Evolutionary conservation across 257 asterid genomes (phyloP).

Genomic region (Solanum gandarillasii): DNA sequence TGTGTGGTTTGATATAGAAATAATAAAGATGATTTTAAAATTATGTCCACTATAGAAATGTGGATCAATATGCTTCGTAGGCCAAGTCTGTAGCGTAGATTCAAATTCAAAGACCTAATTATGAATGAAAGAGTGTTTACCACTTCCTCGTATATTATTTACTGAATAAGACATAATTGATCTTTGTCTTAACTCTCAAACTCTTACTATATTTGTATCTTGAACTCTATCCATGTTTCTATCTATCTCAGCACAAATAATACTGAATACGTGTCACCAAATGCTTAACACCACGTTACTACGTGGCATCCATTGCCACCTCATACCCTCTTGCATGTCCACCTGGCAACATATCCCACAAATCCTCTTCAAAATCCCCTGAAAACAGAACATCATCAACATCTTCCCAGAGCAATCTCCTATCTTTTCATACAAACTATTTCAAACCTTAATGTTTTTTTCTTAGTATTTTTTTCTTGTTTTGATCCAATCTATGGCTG

Average conservation of each 20-base stretch:
- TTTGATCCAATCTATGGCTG: neutral
- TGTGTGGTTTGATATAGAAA: no score
- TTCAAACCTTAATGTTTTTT: neutral
- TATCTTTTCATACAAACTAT: neutral
- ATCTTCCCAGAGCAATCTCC: neutral
- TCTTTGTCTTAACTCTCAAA: no score
- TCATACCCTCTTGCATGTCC: neutral
- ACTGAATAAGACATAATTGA: no score
- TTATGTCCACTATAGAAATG: no score
- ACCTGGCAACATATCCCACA: neutral
- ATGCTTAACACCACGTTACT: neutral
- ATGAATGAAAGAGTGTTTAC: fast-evolving
- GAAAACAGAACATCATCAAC: neutral
- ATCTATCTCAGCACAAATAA: neutral
- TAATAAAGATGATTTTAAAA: no score
- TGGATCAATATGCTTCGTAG: no score
- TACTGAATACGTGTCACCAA: neutral
- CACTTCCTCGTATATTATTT: no score
- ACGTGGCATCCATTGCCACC: neutral
- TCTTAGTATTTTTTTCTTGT: no score
- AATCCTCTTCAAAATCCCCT: neutral
- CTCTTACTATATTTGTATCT: neutral
- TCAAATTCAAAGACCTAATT: no score
- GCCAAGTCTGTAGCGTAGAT: no score
- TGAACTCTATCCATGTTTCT: neutral